Evolutionary conservation across 805 yeast genomes (phyloP), one percentile per base, ranked within the genome.

Genomic region (Myxozyma neglecta): DNA sequence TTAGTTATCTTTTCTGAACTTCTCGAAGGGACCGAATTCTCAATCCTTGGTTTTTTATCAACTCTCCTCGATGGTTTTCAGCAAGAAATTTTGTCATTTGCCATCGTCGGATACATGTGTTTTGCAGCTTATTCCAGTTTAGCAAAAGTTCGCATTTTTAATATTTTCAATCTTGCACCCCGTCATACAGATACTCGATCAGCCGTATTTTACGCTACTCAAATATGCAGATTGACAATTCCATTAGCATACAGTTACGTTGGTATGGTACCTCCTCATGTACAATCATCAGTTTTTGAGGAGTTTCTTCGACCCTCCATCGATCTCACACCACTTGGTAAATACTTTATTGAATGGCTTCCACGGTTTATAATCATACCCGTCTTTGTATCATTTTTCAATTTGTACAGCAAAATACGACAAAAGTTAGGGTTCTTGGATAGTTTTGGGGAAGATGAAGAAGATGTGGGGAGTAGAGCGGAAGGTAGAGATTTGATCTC

Each of bases 211-310:
- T 90, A 88, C 72, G 84, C 91, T 20, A 87, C 88, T 69, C 89
- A 90, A 69, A 85, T 89, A 18, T 87, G 92, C 55, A 84, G 96
- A 65, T 77, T 90, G 71, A 88, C 96, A 0, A 85, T 90, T 11
- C 96, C 96, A 10, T 77, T 90, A 64, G 84, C 89, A 32, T 90
- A 87, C 75, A 90, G 90, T 74, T 90, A 88, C 71, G 73, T 89
- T 59, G 87, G 88, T 54, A 76, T 90, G 57, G 80, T 87, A 60
- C 79, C 84, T 1, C 53, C 53, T 6, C 75, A 86, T 34, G 76
- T 73, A 29, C 76, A 82, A 2, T 35, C 49, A 4, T 57, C 61
- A 9, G 80, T 77, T 10, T 90, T 90, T 73, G 90, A 89, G 70
- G 80, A 82, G 52, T 88, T 91, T 77, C 79, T 87, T 63, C 96